Base-by-base conservation (phyloP, 2,329 filamentous ascomycete genomes). In the Alternaria gaisen region DNA sequence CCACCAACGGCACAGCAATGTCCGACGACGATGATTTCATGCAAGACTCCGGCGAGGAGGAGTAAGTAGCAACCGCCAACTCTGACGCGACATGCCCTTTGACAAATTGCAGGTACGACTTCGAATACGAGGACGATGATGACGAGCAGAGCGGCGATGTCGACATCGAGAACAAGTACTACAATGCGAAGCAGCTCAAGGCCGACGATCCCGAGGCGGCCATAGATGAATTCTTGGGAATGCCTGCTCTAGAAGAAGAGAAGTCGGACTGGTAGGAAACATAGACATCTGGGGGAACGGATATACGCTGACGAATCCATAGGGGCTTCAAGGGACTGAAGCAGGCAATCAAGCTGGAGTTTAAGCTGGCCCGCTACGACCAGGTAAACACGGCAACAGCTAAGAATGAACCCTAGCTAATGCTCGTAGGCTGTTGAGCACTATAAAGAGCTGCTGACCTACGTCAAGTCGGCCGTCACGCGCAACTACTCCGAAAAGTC, bases 401-500 rank as follows among this genome's bases (percentile, higher is more conserved):
- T 20, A 24, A 30, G 44, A 34, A 28, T 5, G 26, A 11, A 55
- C 47, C 61, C 18, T 30, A 71, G 70, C 74, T 75, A 66, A 69
- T 20, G 50, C 32, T 50, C 6, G 28, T 67, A 97, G 92, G 94
- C 94, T 8, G 89, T 94, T 48, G 89, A 94, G 75, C 94, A 99
- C 80, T 99, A 97, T 81, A 90, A 88, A 67, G 93, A 98, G 81
- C 92, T 99, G 30, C 88, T 99, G 67, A 98, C 94, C 47, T 99
- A 98, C 74, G 94, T 98, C 82, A 97, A 95, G 80, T 96, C 92
- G 3, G 94, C 94, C 8, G 94, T 99, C 47, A 98, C 95, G 41
- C 89, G 95, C 65, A 99, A 98, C 81, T 98, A 98, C 81, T 97
- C 95, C 1, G 95, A 99, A 80, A 98, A 98, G 79, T 98, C 94